Base-by-base conservation (phyloP, 441 rosid genomes). In the Kokia cookei region DNA sequence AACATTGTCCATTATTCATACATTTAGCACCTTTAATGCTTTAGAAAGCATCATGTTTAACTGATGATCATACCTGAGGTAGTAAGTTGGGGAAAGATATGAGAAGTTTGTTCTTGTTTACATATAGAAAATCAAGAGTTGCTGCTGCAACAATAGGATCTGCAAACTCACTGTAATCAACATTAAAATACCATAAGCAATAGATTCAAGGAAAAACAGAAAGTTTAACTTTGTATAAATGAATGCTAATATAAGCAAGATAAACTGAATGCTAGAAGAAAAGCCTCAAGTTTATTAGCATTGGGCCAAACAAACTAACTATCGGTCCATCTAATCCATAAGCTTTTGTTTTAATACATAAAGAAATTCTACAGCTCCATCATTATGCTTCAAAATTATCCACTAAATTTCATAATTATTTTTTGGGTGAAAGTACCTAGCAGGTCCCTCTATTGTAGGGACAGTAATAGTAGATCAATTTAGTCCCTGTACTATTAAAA, bases 61-160 rank as follows among this genome's bases (percentile, higher is more conserved):
- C 24, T 29, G 71, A 48, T 90, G 93, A 22, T 32, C 71, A 74
- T 80, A 94, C 99, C 94, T 94, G 96, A 57, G 98, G 92, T 60
- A 93, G 83, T 75, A 95, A 80, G 47, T 89, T 85, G 19, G 98
- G 92, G 75, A 89, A 93, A 64, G 90, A 82, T 57, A 75, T 74
- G 45, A 85, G 70, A 77, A 95, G 76, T 71, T 93, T 95, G 81
- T 81, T 91, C 89, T 84, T 85, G 78, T 95, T 90, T 32, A 72
- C 74, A 72, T 77, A 83, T 58, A 95, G 90, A 75, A 95, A 95
- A 42, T 95, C 87, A 81, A 94, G 96, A 68, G 97, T 87, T 82
- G 94, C 93, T 79, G 89, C 93, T 14, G 99, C 99, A 69, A 95
- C 97, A 82, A 79, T 84, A 75, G 90, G 82, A 82, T 95, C 97